These are phyloP conservation scores for Apiospora arundinis DNA, from an alignment of 2,329 filamentous ascomycete genomes.

Conservation along the genomic window DNA sequence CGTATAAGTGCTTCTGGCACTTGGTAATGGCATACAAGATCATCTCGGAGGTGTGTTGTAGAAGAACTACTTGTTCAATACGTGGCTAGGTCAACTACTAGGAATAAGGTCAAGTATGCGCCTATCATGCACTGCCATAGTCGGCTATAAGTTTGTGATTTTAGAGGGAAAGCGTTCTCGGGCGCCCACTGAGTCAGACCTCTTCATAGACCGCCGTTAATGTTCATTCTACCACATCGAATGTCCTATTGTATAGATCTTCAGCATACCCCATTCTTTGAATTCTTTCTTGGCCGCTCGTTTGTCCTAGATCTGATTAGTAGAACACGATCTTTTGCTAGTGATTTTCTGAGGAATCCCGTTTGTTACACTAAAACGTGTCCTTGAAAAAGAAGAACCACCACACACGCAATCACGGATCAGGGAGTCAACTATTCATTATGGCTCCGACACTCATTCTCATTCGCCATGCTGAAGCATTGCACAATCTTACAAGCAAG, in stretches of 20 bases:
- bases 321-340: background rate
- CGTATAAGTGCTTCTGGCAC: background rate
- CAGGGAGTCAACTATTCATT: background rate
- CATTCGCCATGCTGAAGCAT: slow-evolving; percentile 83
- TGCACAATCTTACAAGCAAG: slow-evolving; percentile 62
- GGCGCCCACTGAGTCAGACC: background rate
- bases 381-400: background rate
- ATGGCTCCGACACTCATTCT: slow-evolving; percentile 73
- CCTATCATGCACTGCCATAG: background rate
- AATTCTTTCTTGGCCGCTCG: background rate
- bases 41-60: background rate
- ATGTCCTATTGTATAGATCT: background rate
- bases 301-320: background rate
- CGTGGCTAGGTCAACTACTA: background rate
- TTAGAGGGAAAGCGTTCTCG: background rate
- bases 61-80: background rate
- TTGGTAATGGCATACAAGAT: background rate
- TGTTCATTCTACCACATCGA: background rate
- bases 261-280: background rate
- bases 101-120: background rate
- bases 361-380: background rate
- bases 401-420: background rate
- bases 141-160: background rate
- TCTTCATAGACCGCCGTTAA: background rate
- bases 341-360: background rate